A percentile compares a stretch with the other conserved stretches of the same genome.
These are phyloP conservation scores for Cladobotryum mycophilum DNA, from an alignment of 2,329 filamentous ascomycete species.

Conservation along the genomic window DNA sequence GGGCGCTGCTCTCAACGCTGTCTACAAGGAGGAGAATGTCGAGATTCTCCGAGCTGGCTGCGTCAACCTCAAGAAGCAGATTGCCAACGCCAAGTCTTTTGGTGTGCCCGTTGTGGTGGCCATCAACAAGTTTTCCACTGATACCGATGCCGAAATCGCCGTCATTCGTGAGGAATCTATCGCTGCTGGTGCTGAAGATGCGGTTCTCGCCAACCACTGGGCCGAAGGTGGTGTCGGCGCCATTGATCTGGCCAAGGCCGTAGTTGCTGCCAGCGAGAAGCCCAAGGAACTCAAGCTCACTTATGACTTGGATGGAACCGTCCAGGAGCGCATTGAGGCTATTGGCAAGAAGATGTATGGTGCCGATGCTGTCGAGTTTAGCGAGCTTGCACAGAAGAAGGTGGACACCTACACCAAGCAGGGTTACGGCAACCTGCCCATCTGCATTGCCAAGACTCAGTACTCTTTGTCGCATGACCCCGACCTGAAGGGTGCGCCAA, in stretches of 20 bases:
- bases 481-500: slow-evolving; percentile 87
- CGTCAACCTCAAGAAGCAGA: slow-evolving; percentile 92
- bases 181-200: slow-evolving; percentile 86
- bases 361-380: slow-evolving; percentile 82
- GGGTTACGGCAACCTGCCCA: slow-evolving; percentile 86
- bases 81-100: slow-evolving; percentile 80
- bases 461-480: slow-evolving; percentile 94
- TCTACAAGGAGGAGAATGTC: slow-evolving; percentile 90
- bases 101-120: slow-evolving; percentile 93
- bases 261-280: slow-evolving; percentile 76
- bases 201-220: slow-evolving; percentile 93
- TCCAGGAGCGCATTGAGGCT: slow-evolving; percentile 83
- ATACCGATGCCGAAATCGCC: slow-evolving; percentile 85
- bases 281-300: slow-evolving; percentile 83
- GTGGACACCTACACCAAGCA: slow-evolving; percentile 90
- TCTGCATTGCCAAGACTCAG: slow-evolving; percentile 97
- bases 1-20: slow-evolving; percentile 74
- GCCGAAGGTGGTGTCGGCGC: slow-evolving; percentile 90
- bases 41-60: slow-evolving; percentile 86
- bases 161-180: slow-evolving; percentile 87
- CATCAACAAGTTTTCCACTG: slow-evolving; percentile 93
- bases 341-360: slow-evolving; percentile 96
- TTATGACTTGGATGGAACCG: slow-evolving; percentile 70
- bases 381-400: slow-evolving; percentile 90
- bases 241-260: slow-evolving; percentile 77